Base-by-base conservation (phyloP, 164 flowering plant genomes). In the Berberis thunbergii region DNA sequence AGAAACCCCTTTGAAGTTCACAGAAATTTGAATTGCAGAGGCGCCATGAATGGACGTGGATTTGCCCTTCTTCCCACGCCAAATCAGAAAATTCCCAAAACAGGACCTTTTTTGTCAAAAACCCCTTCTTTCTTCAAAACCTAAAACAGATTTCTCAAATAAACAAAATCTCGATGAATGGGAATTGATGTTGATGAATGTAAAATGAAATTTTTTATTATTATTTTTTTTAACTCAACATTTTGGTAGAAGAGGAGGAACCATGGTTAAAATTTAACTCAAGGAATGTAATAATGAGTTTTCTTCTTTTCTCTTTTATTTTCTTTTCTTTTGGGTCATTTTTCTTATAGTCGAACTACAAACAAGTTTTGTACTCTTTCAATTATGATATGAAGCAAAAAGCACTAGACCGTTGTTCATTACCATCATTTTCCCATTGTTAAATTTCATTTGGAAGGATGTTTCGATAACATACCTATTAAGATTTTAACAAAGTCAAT, bases 181-280 rank as follows among this genome's bases (percentile, higher is more conserved):
- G 26, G 26, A 26, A 26, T 26, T 26, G 26, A 26, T 26, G 26
- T 26, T 26, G 26, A 26, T 26, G 26, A 26, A 26, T 26, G 26
- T 26, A 26, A 26, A 26, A 26, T 26, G 26, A 43, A 42, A 2
- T 50, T 50, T 50, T 50, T 50, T 4, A 45, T 45, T 60, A 46
- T 49, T 56, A 63, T 59, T 62, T 63, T 63, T 60, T 68, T 63
- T 64, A 43, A 64, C 53, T 65, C 45, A 39, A 43, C 49, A 63
- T 39, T 50, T 50, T 50, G 12, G 11, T 10, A n/a, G 8, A 2
- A 70, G 46, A 67, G 64, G 59, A 58, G 67, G 69, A 76, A 76
- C 78, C 43, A 74, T 49, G 72, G 78, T 80, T 74, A 76, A 62
- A 38, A 67, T 70, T 73, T 78, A 71, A 74, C 81, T 65, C 65